These are phyloP conservation scores for Amanita phalloides DNA, from an alignment of 768 basidiomycete genomes.

Conservation along the genomic window DNA sequence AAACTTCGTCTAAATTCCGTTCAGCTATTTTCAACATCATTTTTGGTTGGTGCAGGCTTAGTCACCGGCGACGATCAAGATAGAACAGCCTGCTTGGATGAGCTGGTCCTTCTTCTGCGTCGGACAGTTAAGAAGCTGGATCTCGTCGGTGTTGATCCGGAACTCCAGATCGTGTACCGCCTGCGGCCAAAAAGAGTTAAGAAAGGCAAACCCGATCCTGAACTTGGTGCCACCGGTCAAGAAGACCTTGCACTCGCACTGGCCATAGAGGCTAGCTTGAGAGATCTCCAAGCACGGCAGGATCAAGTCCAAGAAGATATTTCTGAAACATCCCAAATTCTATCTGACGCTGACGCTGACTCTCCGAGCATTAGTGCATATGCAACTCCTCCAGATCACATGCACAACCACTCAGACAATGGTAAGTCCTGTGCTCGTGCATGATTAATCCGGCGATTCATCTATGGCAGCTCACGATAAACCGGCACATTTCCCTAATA, in stretches of 20 bases:
- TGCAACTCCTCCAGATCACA: neutral
- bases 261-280: conserved; percentile 38
- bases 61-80: conserved; percentile 12
- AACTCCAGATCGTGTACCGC: conserved; percentile 44
- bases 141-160: conserved; percentile 24
- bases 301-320: conserved; percentile 4
- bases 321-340: neutral
- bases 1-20: conserved; percentile 31
- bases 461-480: neutral
- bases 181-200: conserved; percentile 17
- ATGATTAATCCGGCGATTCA: neutral
- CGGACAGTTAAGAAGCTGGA: conserved; percentile 17
- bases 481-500: neutral
- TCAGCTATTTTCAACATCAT: conserved; percentile 36
- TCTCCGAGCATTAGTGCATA: neutral
- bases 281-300: conserved; percentile 8
- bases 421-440: neutral
- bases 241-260: conserved; percentile 33
- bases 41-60: conserved; percentile 33
- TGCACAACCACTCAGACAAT: neutral
- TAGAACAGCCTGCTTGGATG: conserved; percentile 24
- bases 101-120: conserved; percentile 23
- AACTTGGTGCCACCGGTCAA: conserved; percentile 5
- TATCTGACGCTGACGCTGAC: neutral
- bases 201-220: conserved; percentile 11